phyloP scores from a whole-genome alignment of 768 basidiomycete genomes.

The Thelephora aurantiotincta region DNA sequence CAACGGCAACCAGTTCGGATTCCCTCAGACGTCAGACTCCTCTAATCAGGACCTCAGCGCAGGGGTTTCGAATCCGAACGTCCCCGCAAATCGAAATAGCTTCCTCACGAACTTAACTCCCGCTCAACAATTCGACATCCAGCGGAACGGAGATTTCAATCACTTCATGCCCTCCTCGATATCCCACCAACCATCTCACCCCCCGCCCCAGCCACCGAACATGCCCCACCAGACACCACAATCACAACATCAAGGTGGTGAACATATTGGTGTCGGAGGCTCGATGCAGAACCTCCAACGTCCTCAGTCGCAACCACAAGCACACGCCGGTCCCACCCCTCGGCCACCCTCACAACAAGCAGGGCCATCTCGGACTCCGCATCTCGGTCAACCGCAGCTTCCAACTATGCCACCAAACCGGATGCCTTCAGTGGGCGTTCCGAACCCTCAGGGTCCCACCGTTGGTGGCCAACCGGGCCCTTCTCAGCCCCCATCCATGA shows the following conservation, averaged over 20 bases:
- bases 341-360: slow-evolving; percentile 29
- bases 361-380: slow-evolving; percentile 35
- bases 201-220: slow-evolving; percentile 14
- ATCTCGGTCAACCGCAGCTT: slow-evolving; percentile 21
- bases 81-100: slow-evolving; percentile 24
- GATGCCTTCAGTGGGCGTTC: slow-evolving; percentile 4
- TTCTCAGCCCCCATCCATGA: slow-evolving; percentile 12
- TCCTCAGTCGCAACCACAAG: slow-evolving; percentile 49
- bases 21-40: slow-evolving; percentile 4
- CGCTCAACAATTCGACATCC: slow-evolving; percentile 51
- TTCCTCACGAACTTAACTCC: slow-evolving; percentile 37
- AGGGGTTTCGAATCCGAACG: slow-evolving; percentile 16
- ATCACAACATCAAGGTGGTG: slow-evolving; percentile 29
- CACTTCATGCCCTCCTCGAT: neutral
- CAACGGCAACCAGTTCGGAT: slow-evolving; percentile 20
- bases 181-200: slow-evolving; percentile 6
- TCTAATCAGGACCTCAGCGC: slow-evolving; percentile 25
- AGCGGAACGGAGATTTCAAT: slow-evolving; percentile 4
- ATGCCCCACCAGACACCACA: slow-evolving; percentile 19
- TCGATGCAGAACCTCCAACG: slow-evolving; percentile 21
- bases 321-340: slow-evolving; percentile 1
- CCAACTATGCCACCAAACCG: slow-evolving; percentile 14
- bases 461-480: slow-evolving; percentile 10
- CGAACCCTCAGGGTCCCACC: slow-evolving; percentile 4
- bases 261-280: slow-evolving; percentile 27